Evolutionary conservation across 192 early-diverging fungal species (phyloP).

Genomic region (Diversispora epigaea): DNA sequence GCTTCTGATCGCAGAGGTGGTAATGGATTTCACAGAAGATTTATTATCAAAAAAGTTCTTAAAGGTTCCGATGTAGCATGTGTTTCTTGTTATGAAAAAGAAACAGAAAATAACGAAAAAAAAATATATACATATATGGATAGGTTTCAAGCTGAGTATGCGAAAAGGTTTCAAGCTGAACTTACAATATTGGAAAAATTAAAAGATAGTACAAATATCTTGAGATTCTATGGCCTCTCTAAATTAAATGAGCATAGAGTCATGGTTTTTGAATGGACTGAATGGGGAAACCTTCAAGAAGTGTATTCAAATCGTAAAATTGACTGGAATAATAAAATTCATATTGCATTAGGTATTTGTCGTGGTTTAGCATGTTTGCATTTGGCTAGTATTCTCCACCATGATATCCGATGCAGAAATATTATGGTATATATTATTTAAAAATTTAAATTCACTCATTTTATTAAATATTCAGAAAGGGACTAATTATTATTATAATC

Average conservation of each 20-base stretch:
- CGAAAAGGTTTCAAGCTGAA: background rate
- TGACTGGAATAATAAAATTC: background rate
- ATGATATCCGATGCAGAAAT: constrained; percentile 26
- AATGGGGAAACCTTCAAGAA: constrained; percentile 3
- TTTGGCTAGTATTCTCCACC: background rate
- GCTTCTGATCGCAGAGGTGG: too few species aligned
- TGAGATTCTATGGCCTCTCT: constrained; percentile 27
- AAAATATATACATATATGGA: too few species aligned
- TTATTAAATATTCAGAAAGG: background rate
- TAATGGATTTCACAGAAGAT: too few species aligned
- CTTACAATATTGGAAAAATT: constrained; percentile 20
- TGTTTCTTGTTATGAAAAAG: too few species aligned
- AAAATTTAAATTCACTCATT: background rate
- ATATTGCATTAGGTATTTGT: constrained; percentile 17
- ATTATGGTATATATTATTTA: constrained; percentile 3
- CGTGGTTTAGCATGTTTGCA: constrained; percentile 23
- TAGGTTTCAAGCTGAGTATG: too few species aligned
- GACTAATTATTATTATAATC: background rate
- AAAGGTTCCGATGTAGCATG: too few species aligned
- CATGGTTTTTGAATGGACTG: constrained; percentile 31
- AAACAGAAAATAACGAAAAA: too few species aligned
- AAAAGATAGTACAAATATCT: constrained; percentile 4
- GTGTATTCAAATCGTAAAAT: background rate
- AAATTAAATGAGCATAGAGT: background rate
- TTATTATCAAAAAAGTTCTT: too few species aligned